Conservation (phyloP, 73 alveolate genomes). For the Effrenium voratum region DNA sequence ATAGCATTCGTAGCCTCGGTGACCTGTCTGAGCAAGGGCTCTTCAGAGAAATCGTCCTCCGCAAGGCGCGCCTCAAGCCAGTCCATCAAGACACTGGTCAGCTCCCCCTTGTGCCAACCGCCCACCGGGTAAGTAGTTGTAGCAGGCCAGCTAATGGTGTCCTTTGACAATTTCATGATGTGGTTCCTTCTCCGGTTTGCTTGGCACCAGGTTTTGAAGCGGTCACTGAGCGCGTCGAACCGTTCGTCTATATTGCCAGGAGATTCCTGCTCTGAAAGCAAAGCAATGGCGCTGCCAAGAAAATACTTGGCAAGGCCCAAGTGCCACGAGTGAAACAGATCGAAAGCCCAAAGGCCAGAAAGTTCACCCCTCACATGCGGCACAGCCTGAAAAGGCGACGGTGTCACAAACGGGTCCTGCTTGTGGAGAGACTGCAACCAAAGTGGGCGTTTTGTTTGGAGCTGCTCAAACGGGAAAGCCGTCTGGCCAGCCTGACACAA, state of each 20-base stretch:
- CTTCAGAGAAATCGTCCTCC: background rate
- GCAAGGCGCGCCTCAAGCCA: background rate
- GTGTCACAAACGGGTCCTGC: background rate
- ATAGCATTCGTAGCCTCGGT: background rate
- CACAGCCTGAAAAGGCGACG: background rate
- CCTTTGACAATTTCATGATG: background rate
- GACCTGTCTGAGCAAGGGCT: background rate
- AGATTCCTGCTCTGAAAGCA: background rate
- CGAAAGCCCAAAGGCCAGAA: background rate
- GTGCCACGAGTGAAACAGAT: background rate
- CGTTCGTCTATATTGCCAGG: background rate
- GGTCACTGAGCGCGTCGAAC: background rate
- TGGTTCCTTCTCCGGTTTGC: background rate
- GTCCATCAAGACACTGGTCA: background rate
- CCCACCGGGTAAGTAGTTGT: background rate
- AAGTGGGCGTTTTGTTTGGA: background rate
- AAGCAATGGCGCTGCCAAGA: background rate
- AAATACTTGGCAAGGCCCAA: background rate
- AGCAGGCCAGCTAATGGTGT: background rate
- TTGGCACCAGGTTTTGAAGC: background rate
- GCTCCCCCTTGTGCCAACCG: constrained; percentile 3
- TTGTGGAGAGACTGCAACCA: background rate
- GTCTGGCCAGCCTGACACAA: constrained; percentile 8
- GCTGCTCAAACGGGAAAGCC: background rate
- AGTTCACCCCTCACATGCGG: background rate